phyloP scores from a whole-genome alignment of 495 filamentous ascomycete species.

The Xylaria sp. region DNA sequence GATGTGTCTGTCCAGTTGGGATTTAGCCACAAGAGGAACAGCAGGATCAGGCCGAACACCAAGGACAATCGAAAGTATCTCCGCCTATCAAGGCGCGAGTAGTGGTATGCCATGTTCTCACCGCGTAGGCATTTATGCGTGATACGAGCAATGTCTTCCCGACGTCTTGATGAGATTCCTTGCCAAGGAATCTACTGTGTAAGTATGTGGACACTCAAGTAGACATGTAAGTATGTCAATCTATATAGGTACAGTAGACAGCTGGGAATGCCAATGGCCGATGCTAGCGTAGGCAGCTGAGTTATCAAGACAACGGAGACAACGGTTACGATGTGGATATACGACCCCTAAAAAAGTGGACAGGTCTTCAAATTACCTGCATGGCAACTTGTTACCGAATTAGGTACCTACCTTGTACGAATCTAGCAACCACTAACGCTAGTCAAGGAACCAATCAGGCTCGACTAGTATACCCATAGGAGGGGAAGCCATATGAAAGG shows the following conservation, averaged over 20 bases:
- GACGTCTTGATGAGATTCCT: neutral
- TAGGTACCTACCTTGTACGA: neutral
- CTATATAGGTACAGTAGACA: no score
- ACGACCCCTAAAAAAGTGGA: neutral
- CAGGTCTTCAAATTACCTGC: neutral
- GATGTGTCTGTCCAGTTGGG: slow-evolving; percentile 38
- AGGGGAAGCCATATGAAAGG: no score
- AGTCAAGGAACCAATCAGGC: neutral
- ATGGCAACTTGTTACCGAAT: neutral
- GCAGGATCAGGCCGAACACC: slow-evolving; percentile 12
- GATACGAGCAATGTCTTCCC: neutral
- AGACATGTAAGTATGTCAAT: no score
- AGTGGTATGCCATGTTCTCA: slow-evolving; percentile 7
- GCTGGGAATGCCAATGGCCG: no score
- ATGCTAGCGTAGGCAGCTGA: neutral
- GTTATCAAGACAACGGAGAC: neutral
- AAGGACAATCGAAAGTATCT: slow-evolving; percentile 29
- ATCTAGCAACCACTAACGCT: neutral
- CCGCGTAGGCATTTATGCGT: neutral
- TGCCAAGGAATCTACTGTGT: no score
- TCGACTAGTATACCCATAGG: no score
- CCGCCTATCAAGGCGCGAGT: slow-evolving; percentile 29
- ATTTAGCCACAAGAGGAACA: slow-evolving; percentile 35
- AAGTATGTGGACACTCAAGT: no score
- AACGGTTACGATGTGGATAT: no score